phyloP scores from a whole-genome alignment of 306 rosid genomes.

The Oemleria cerasiformis region DNA sequence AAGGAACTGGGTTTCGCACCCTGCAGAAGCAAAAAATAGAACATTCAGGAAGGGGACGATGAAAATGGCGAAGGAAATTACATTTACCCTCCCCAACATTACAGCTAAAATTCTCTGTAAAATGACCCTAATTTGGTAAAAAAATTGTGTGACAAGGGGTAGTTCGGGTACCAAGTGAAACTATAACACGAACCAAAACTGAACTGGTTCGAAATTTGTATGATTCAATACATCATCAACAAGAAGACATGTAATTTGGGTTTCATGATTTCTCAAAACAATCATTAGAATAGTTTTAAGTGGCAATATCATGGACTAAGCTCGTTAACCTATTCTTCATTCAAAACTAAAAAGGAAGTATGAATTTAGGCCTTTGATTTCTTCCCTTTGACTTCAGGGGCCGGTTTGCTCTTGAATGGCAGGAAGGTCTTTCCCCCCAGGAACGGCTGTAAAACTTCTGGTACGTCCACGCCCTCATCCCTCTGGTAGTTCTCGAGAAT shows the following conservation, averaged over 20 bases:
- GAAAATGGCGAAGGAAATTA: neutral
- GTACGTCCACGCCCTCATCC: slow-evolving; percentile 86
- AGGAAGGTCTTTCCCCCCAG: slow-evolving; percentile 81
- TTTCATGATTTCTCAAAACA: slow-evolving; percentile 9
- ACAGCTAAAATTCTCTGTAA: neutral
- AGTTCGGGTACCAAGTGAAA: neutral
- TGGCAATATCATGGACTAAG: neutral
- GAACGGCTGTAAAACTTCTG: slow-evolving; percentile 61
- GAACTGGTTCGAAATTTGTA: neutral
- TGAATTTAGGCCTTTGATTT: slow-evolving; percentile 84
- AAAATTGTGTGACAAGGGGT: neutral
- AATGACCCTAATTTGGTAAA: neutral
- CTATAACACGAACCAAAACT: neutral
- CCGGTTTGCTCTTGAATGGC: slow-evolving; percentile 70
- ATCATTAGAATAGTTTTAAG: neutral
- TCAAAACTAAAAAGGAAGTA: slow-evolving; percentile 28
- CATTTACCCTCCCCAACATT: neutral
- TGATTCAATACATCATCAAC: slow-evolving; percentile 14
- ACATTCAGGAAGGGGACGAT: slow-evolving; percentile 24
- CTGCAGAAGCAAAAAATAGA: slow-evolving; percentile 62
- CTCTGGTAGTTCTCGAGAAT: slow-evolving; percentile 91
- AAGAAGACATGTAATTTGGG: slow-evolving; percentile 1
- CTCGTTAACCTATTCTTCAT: slow-evolving; percentile 26
- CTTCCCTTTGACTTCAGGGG: slow-evolving; percentile 86
- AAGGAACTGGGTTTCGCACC: slow-evolving; percentile 41